Conservation (phyloP, 805 yeast species). For the Spathaspora girioi region DNA sequence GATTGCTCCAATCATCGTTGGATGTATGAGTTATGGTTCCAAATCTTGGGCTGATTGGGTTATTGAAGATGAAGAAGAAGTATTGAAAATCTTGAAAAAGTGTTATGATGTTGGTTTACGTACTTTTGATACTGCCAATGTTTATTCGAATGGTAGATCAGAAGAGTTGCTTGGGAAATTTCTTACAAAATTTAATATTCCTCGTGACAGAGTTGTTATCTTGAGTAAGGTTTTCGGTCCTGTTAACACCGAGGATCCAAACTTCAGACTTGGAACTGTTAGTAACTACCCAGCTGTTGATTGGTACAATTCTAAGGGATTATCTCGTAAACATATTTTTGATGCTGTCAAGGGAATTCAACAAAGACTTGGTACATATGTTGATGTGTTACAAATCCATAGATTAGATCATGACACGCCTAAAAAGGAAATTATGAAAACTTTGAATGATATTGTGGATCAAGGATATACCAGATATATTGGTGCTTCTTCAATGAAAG, state of each 20-base stretch:
- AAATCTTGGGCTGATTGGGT: conserved; percentile 36
- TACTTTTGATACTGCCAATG: conserved; percentile 24
- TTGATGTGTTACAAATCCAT: conserved; percentile 56
- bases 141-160: conserved; percentile 15
- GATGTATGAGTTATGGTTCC: conserved; percentile 52
- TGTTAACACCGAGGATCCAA: conserved; percentile 7
- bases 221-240: conserved; percentile 15
- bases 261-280: conserved; percentile 1
- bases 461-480: conserved; percentile 49
- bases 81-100: conserved; percentile 21
- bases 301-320: conserved; percentile 33
- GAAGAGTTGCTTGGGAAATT: conserved; percentile 19
- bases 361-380: conserved; percentile 48
- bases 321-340: conserved; percentile 41
- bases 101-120: conserved; percentile 21
- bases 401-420: conserved; percentile 48
- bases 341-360: conserved; percentile 42
- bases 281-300: conserved; percentile 8
- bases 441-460: conserved; percentile 50
- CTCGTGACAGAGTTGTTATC: conserved; percentile 18
- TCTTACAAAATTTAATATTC: conserved; percentile 17
- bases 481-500: conserved; percentile 62
- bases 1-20: conserved; percentile 48
- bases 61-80: conserved; percentile 23
- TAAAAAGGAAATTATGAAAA: conserved; percentile 52